A percentile compares a stretch with the other conserved stretches of the same genome.
Conservation (phyloP, 345 rosid genomes). For the Eucalyptus camaldulensis region DNA sequence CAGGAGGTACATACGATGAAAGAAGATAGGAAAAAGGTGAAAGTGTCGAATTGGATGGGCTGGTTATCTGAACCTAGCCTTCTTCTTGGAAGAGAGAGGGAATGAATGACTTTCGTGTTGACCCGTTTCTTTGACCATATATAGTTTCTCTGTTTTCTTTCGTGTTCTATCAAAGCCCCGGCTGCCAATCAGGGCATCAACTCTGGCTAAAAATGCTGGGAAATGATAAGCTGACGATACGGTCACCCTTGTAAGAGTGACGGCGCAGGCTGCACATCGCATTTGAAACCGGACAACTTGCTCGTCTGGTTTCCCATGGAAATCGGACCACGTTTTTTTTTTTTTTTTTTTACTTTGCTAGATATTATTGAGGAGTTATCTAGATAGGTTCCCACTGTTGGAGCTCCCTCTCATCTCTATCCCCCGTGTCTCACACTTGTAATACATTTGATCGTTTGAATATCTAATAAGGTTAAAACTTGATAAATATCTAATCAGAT, state of each 20-base stretch:
- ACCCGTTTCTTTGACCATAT: background rate
- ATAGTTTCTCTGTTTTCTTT: background rate
- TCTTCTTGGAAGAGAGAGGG: background rate
- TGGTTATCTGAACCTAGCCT: background rate
- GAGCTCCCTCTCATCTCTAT: no score
- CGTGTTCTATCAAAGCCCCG: no score
- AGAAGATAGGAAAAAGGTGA: background rate
- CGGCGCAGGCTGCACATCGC: no score
- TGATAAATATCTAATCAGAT: no score
- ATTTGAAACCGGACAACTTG: no score
- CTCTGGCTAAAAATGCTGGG: background rate
- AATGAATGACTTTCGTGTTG: background rate
- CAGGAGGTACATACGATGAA: background rate
- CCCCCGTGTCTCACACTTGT: fast-evolving
- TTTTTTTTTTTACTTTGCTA: no score
- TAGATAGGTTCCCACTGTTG: no score
- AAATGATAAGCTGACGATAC: no score
- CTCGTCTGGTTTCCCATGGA: no score
- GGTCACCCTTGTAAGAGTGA: no score
- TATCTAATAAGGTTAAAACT: fast-evolving
- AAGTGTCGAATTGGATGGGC: background rate
- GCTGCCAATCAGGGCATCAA: background rate
- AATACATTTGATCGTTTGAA: fast-evolving
- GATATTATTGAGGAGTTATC: no score
- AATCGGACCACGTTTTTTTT: no score